Evolutionary conservation across 2,329 filamentous ascomycete genomes (phyloP), one percentile per base, ranked within the genome.

Genomic region (Fusarium transvaalense): DNA sequence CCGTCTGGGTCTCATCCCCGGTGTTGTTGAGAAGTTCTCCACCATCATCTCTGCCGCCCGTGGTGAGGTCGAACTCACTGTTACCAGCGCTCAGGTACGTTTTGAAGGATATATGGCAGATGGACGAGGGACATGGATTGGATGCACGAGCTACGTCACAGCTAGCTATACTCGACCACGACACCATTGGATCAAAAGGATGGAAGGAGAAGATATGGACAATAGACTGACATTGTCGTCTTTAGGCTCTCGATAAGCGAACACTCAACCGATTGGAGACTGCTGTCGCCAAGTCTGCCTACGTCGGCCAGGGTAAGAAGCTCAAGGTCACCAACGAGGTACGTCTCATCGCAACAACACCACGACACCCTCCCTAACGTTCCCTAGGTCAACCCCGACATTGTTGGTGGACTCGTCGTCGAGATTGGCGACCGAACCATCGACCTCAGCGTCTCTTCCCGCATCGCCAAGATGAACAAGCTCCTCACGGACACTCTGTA

Each of bases 391-490:
- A 96, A 97, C 89, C 88, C 95, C 66, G 95, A 98, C 62, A 95
- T 99, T 78, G 84, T 97, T 73, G 96, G 96, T 73, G 96, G 96
- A 68, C 90, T 99, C 74, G 84, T 99, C 72, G 95, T 99, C 78
- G 95, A 98, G 85, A 92, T 98, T 75, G 95, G 94, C 78, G 95
- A 98, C 88, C 92, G 95, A 79, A 98, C 95, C 81, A 97, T 99
- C 79, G 96, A 99, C 84, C 91, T 97, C 75, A 96, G 92, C 83
- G 94, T 99, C 78, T 95, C 95, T 50, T 87, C 92, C 81, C 97
- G 95, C 88, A 91, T 99, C 83, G 88, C 92, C 81, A 97, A 94
- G 90, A 93, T 99, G 89, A 99, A 99, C 93, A 99, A 98, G 91
- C 91, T 97, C 81, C 92, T 99, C 80, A 94, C 88, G 76, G 96